These are phyloP conservation scores for Populus hybrid DNA, from an alignment of 441 rosid species.

Conservation along the genomic window DNA sequence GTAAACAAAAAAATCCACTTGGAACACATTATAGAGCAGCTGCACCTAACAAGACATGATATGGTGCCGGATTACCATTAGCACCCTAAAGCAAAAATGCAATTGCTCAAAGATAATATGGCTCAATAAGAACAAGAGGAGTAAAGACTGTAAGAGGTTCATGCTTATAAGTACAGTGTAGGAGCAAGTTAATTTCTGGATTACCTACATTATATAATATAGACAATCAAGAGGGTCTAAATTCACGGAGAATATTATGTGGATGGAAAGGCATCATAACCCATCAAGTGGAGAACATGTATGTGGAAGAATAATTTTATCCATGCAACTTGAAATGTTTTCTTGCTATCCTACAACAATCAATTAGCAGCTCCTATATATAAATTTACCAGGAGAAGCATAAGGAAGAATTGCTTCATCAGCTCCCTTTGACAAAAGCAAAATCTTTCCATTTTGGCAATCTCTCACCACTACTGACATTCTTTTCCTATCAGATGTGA, in stretches of 20 bases:
- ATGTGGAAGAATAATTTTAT: background rate
- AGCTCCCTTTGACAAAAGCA: constrained; percentile 94
- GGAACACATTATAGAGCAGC: background rate
- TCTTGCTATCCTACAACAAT: constrained; percentile 2
- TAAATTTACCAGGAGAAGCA: constrained; percentile 62
- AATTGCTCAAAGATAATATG: background rate
- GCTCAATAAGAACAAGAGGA: background rate
- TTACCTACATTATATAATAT: background rate
- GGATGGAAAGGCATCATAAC: background rate
- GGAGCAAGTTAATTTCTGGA: background rate
- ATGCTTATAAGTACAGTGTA: background rate
- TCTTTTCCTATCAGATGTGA: constrained; percentile 98
- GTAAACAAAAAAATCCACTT: background rate
- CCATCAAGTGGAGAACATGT: background rate
- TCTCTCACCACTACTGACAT: constrained; percentile 94
- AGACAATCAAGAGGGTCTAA: background rate
- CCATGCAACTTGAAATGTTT: background rate
- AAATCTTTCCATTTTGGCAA: constrained; percentile 66
- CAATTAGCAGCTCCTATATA: constrained; percentile 15
- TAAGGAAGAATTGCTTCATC: constrained; percentile 94
- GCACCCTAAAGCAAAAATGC: background rate
- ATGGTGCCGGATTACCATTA: background rate
- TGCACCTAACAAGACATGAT: background rate
- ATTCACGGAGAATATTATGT: background rate
- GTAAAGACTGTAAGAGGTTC: background rate